These are phyloP conservation scores for Choanephora cucurbitarum DNA, from an alignment of 371 early-diverging fungal genomes.

Conservation along the genomic window DNA sequence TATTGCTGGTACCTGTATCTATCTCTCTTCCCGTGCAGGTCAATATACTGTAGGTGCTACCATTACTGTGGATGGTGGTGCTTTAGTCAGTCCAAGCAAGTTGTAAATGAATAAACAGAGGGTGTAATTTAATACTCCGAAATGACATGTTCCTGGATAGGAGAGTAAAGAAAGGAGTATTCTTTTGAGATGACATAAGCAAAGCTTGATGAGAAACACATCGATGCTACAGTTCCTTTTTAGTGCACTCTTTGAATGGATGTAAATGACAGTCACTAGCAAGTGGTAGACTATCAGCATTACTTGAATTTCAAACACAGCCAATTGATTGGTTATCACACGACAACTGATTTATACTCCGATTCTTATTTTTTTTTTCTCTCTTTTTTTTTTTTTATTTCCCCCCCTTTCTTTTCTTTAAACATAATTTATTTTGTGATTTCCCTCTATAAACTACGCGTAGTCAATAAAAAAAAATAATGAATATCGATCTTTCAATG, in stretches of 20 bases:
- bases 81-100: conserved; percentile 28
- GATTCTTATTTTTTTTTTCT: not conserved
- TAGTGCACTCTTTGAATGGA: not conserved
- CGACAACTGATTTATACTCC: not conserved
- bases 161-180: too few relatives aligned
- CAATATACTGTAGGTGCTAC: conserved; percentile 80
- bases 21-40: conserved; percentile 71
- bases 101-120: conserved; percentile 14
- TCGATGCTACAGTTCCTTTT: not conserved
- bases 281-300: too few relatives aligned
- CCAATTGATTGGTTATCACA: not conserved
- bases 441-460: too few relatives aligned
- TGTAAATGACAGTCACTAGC: too few relatives aligned
- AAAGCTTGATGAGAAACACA: too few relatives aligned
- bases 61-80: conserved; percentile 83
- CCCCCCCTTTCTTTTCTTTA: not conserved
- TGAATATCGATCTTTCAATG: not conserved
- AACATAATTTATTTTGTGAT: too few relatives aligned
- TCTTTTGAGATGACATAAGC: too few relatives aligned
- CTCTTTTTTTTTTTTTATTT: not conserved
- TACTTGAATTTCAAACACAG: not conserved
- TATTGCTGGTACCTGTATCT: conserved; percentile 82
- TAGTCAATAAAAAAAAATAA: not conserved
- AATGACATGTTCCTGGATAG: not conserved
- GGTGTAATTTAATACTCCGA: too few relatives aligned